Evolutionary conservation across 805 yeast genomes (phyloP).

Genomic region (Torulaspora microellipsoides): DNA sequence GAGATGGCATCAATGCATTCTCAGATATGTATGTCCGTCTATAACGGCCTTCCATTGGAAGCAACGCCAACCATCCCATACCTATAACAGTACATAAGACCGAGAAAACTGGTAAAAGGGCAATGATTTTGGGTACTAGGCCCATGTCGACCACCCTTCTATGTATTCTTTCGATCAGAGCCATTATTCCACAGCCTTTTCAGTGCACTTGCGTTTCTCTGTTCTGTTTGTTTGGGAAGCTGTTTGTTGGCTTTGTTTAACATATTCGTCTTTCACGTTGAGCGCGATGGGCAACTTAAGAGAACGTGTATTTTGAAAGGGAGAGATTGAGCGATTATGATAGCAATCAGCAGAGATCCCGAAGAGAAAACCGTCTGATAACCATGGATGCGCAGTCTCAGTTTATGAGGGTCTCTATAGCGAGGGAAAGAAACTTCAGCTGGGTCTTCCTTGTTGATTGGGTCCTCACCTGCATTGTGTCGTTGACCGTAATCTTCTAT

Average conservation of each 20-base stretch:
- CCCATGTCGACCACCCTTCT: conserved; percentile 43
- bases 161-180: conserved; percentile 34
- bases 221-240: too few species aligned
- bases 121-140: conserved; percentile 42
- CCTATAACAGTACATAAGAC: conserved; percentile 43
- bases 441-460: conserved; percentile 87
- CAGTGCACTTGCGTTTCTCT: neutral
- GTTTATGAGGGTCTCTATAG: conserved; percentile 33
- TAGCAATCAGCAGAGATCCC: too few species aligned
- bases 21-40: conserved; percentile 86
- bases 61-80: conserved; percentile 50
- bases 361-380: neutral
- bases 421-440: conserved; percentile 34
- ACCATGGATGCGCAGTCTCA: conserved; percentile 28
- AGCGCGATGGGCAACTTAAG: too few species aligned
- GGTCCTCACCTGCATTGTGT: conserved; percentile 60
- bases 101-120: conserved; percentile 42
- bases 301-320: too few species aligned
- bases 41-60: conserved; percentile 76
- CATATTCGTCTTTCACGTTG: too few species aligned
- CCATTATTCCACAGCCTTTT: conserved; percentile 14
- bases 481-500: conserved; percentile 65
- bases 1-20: conserved; percentile 96
- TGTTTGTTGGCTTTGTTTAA: too few species aligned
- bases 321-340: too few species aligned